Percentiles rank a stretch among this genome's conserved stretches.
Conservation (phyloP, 2,329 filamentous ascomycete species). For the Venturia oleaginea region DNA sequence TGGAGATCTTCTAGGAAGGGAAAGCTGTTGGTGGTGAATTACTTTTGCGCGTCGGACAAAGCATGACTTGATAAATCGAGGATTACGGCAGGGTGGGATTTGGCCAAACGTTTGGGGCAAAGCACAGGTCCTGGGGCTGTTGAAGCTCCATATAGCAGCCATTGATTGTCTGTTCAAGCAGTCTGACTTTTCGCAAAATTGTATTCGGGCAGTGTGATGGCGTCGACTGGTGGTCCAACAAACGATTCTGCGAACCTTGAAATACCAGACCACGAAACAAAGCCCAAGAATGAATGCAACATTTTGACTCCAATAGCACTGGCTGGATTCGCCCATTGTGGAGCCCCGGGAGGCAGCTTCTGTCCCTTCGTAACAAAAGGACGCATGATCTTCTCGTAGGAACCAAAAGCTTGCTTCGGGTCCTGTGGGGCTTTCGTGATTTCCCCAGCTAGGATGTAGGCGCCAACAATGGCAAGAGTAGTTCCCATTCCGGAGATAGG, state of each 20-base stretch:
- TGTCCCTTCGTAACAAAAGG: conserved; percentile 22
- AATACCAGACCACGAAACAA: conserved; percentile 16
- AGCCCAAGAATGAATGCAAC: conserved; percentile 11
- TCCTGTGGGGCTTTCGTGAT: conserved; percentile 14
- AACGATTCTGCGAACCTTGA: neutral
- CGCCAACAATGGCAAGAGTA: conserved; percentile 13
- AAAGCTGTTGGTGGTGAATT: neutral
- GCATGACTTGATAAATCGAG: neutral
- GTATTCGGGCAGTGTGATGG: neutral
- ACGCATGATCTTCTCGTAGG: conserved; percentile 20
- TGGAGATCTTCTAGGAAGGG: no score
- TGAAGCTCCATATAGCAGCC: no score
- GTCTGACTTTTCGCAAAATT: neutral
- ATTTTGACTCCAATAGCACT: conserved; percentile 20
- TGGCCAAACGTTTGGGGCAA: no score
- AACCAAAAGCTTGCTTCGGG: conserved; percentile 20
- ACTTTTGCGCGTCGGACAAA: neutral
- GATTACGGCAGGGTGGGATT: neutral
- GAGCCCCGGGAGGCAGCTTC: conserved; percentile 21
- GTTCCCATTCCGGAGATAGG: conserved; percentile 21
- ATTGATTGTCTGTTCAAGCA: neutral
- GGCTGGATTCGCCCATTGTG: conserved; percentile 22
- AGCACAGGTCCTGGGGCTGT: no score
- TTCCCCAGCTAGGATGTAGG: conserved; percentile 15
- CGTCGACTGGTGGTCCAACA: neutral